Percentiles rank a stretch among this genome's conserved stretches.
Conservation (phyloP, 345 rosid genomes). For the Gossypium anomalum region DNA sequence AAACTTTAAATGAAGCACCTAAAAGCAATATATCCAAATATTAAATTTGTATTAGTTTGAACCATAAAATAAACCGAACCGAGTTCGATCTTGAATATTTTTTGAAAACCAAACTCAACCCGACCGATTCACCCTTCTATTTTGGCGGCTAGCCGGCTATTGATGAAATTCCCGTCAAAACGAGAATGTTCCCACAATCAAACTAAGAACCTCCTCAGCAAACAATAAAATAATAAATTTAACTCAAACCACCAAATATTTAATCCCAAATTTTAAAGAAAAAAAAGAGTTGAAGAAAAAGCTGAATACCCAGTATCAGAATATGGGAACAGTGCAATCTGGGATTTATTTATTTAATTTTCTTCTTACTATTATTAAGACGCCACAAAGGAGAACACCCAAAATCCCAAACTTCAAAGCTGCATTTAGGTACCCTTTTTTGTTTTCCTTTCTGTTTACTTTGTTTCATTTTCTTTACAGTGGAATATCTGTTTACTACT, state of each 20-base stretch:
- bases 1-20: too few species aligned
- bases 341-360: not conserved
- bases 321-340: not conserved
- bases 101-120: too few species aligned
- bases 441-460: not conserved
- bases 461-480: not conserved
- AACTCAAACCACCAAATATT: not conserved
- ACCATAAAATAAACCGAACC: too few species aligned
- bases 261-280: not conserved
- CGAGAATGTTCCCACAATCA: too few species aligned
- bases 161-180: too few species aligned
- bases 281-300: not conserved
- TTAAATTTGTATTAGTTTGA: too few species aligned
- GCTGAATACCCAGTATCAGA: not conserved
- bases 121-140: too few species aligned
- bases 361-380: not conserved
- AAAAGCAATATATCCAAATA: too few species aligned
- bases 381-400: not conserved
- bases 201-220: not conserved
- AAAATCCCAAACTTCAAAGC: not conserved
- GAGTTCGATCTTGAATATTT: too few species aligned
- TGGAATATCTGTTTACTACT: not conserved
- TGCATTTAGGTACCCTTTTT: constrained; percentile 9
- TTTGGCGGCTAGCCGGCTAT: too few species aligned
- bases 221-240: not conserved